phyloP scores from a whole-genome alignment of 345 rosid genomes.

The Conringia planisiliqua region DNA sequence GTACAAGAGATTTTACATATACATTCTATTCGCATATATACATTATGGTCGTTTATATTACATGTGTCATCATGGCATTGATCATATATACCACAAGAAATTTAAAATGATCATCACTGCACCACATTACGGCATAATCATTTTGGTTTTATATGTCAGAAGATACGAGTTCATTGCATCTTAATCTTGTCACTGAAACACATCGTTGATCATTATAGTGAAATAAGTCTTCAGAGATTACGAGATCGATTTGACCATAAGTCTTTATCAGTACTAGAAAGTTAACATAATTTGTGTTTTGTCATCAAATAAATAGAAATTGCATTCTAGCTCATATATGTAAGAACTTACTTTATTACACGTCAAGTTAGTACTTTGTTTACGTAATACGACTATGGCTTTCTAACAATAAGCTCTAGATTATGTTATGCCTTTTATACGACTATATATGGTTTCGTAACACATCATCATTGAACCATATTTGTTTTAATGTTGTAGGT shows the following conservation, averaged over 20 bases:
- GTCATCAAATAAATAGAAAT: not conserved
- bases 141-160: not conserved
- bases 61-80: slow-evolving; percentile 2
- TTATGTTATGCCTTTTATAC: not conserved
- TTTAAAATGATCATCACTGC: not conserved
- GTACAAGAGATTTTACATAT: slow-evolving; percentile 31
- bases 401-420: too few species aligned
- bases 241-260: not conserved
- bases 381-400: too few species aligned
- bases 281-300: not conserved
- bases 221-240: not conserved
- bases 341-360: too few species aligned
- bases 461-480: slow-evolving; percentile 2
- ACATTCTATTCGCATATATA: slow-evolving; percentile 52
- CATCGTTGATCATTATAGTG: not conserved
- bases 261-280: not conserved
- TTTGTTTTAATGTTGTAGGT: slow-evolving; percentile 31
- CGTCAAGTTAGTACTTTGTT: too few species aligned
- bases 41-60: slow-evolving; percentile 20
- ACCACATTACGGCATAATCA: not conserved
- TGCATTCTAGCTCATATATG: not conserved
- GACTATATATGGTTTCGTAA: not conserved
- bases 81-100: not conserved
- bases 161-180: not conserved
- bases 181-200: not conserved